Evolutionary conservation across 176 grass and related monocot genomes (phyloP).

Genomic region (Oryza glumipatula): DNA sequence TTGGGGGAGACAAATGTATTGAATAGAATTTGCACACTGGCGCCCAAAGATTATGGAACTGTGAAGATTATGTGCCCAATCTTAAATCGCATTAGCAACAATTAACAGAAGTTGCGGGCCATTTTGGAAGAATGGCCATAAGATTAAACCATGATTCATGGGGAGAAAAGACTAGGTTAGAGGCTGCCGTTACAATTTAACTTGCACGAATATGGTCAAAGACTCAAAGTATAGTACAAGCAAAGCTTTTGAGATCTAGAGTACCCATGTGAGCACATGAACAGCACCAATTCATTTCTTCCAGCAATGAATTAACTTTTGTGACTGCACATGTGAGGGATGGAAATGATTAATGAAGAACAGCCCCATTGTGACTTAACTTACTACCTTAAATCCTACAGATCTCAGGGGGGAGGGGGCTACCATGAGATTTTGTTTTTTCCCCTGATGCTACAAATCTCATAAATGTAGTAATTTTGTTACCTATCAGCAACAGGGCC

Average conservation of each 20-base stretch:
- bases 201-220: constrained; percentile 34
- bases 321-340: constrained; percentile 50
- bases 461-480: neutral
- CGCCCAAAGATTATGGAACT: neutral
- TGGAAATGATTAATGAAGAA: constrained; percentile 43
- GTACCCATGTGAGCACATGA: constrained; percentile 71
- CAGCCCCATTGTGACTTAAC: constrained; percentile 18
- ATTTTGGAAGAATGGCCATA: neutral
- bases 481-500: neutral
- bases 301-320: constrained; percentile 41
- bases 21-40: neutral
- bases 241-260: constrained; percentile 46
- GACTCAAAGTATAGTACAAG: constrained; percentile 34
- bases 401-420: constrained; percentile 29
- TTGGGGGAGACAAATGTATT: constrained; percentile 8
- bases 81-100: neutral
- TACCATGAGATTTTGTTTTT: neutral
- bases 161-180: constrained; percentile 35
- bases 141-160: neutral
- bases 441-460: constrained; percentile 12
- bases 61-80: constrained; percentile 14
- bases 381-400: constrained; percentile 32
- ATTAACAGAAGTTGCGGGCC: neutral
- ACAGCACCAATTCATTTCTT: constrained; percentile 48
- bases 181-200: constrained; percentile 4